These are phyloP conservation scores for Pterulicium gracile DNA, from an alignment of 1,284 basidiomycete species.

Conservation along the genomic window DNA sequence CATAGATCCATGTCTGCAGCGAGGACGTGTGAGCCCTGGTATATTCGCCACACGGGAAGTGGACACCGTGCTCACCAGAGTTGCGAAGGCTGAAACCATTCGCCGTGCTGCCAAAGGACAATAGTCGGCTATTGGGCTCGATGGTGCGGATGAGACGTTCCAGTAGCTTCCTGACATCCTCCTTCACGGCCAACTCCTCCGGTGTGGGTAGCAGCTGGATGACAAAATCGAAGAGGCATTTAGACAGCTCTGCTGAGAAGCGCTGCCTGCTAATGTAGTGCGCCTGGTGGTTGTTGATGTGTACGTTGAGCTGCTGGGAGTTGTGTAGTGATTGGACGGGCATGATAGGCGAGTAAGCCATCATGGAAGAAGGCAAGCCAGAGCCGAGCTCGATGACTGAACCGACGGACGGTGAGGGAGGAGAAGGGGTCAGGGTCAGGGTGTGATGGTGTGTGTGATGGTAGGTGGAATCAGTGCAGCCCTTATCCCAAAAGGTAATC, in stretches of 20 bases:
- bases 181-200: conserved; percentile 89
- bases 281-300: background rate
- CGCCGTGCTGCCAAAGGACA: conserved; percentile 92
- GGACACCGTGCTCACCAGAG: conserved; percentile 54
- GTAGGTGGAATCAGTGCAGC: background rate
- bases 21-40: background rate
- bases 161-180: conserved; percentile 89
- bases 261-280: conserved; percentile 31
- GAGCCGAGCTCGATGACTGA: background rate
- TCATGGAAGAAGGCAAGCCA: background rate
- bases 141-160: conserved; percentile 92
- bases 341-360: conserved; percentile 1
- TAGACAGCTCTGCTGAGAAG: conserved; percentile 60
- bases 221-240: conserved; percentile 73
- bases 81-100: conserved; percentile 92
- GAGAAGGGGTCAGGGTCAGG: background rate
- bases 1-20: conserved; percentile 93
- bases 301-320: background rate
- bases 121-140: conserved; percentile 82
- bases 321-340: background rate
- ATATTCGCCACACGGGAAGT: conserved; percentile 1
- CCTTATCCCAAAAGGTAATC: conserved; percentile 1
- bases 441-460: background rate
- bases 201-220: conserved; percentile 81
- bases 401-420: background rate